phyloP scores from a whole-genome alignment of 176 grass and related monocot genomes.

The Tuctoria greenei region DNA sequence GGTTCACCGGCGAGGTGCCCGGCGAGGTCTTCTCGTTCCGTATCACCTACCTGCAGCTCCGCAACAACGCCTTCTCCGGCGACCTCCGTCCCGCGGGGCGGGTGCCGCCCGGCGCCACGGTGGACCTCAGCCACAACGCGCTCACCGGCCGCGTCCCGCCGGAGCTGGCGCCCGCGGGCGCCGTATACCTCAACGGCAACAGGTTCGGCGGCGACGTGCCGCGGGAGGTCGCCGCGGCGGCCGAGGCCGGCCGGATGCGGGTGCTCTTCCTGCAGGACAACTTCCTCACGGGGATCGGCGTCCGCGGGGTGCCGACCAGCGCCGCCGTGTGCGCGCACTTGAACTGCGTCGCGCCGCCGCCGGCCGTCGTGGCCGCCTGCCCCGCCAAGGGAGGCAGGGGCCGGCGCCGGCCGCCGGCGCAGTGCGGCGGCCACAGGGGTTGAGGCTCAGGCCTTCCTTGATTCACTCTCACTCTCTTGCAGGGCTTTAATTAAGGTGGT shows the following conservation, averaged over 20 bases:
- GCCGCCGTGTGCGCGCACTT: conserved; percentile 62
- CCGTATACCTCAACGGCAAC: conserved; percentile 75
- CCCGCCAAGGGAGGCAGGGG: conserved; percentile 58
- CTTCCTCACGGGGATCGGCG: conserved; percentile 53
- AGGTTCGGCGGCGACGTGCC: conserved; percentile 55
- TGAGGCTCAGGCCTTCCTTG: background rate
- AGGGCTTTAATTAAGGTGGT: too few species aligned
- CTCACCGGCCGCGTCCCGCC: conserved; percentile 56
- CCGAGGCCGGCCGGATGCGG: conserved; percentile 54
- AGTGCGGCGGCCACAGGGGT: conserved; percentile 52
- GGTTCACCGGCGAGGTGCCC: conserved; percentile 60
- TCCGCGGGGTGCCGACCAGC: conserved; percentile 48
- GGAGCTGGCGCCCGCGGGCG: conserved; percentile 50
- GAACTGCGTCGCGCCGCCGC: conserved; percentile 75
- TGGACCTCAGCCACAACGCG: conserved; percentile 84
- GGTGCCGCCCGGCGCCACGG: conserved; percentile 46
- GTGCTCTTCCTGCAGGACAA: conserved; percentile 90
- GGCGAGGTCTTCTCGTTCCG: conserved; percentile 59
- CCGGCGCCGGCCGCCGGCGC: conserved; percentile 48
- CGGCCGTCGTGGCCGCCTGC: conserved; percentile 40
- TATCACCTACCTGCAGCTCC: conserved; percentile 58
- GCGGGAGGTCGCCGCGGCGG: conserved; percentile 44
- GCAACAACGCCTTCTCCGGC: conserved; percentile 70
- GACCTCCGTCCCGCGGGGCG: conserved; percentile 41
- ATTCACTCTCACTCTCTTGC: too few species aligned